Base-by-base conservation (phyloP, 2,329 filamentous ascomycete species). In the Dryadomyces quercus-mongolicae region DNA sequence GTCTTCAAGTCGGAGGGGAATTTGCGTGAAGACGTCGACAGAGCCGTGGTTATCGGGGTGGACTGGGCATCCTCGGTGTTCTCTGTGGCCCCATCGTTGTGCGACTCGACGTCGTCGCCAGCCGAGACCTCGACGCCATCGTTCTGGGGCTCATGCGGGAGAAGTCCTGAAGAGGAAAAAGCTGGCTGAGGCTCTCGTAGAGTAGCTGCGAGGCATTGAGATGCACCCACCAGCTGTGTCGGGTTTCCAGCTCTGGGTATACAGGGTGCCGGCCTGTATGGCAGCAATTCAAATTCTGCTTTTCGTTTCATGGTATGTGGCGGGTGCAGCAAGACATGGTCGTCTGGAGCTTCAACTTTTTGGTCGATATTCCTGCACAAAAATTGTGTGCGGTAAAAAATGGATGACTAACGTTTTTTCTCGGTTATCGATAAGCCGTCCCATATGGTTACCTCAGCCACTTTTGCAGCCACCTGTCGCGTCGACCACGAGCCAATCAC, bases 1-100 rank as follows among this genome's bases (percentile, higher is more conserved):
- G 81, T 90, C 72, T 94, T 95, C 56, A 82, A 75, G 65, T 81
- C 87, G 45, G 83, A 87, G 3, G 84, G 84, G 57, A 80, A 82
- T 2, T 56, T 49, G n/a, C 58, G 58, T 0, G 57, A 57, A 2
- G 56, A 31, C 15, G 55, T 55, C 45, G 57, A 57, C 12, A 44
- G 51, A 3, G 56, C 56, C 1, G 56, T 56, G 1, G 58, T 58
- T 13, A 56, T n/a, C 6, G 58, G 54, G 2, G 60, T 58, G 10
- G 59, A 49, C 44, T 49, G 52, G 8, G 51, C 55, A 7, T n/a
- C 44, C 8, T 44, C 54, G 2, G 56, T 56, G 8, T 25, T 40
- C 10, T 40, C 36, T 12, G 36, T 3, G 36, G 36, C 36, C 36
- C 15, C 36, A 12, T 40, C 36, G 15, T 40, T 4, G 25, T 31